Base-by-base conservation (phyloP, 1,284 basidiomycete species). In the Schizophyllum commune region DNA sequence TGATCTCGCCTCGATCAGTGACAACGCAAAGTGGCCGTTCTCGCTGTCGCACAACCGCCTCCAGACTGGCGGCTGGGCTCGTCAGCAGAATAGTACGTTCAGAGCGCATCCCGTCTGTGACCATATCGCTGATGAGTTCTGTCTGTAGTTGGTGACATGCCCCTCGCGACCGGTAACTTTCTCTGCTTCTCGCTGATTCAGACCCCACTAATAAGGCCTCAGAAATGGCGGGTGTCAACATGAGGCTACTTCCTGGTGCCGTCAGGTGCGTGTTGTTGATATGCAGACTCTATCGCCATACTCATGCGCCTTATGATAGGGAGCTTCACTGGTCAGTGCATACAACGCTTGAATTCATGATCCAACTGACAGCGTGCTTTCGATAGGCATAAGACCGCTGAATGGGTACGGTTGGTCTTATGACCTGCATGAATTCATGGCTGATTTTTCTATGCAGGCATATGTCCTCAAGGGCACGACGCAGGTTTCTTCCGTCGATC, bases 381-480 rank as follows among this genome's bases (percentile, higher is more conserved):
- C 32, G 88, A 90, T 68, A 89, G 88, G 88, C 88, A 91, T 69
- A 82, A 77, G 60, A 84, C 82, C 3, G 76, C 82, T 32, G 89
- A 91, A 84, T 84, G 70, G 61, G 73, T 27, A 27, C 63, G 52
- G 52, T n/a, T 33, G 53, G 17, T 27, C 5, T 21, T 55, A 3
- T 58, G 13, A 27, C 47, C 19, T 19, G 60, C 60, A 32, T 55
- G 32, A 22, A 34, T 65, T 20, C 62, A 65, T 69, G 39, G 65
- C 55, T 61, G 22, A 64, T 60, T 51, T 15, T 51, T 58, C 20
- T 27, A 54, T 85, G 81, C 89, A 86, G 88, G 83, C 83, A 0
- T 89, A 88, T 63, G 78, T 89, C 19, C 67, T 89, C 54, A 83
- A 87, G 84, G 88, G 88, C 32, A 75, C 75, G 8, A 83, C 82